phyloP scores from a whole-genome alignment of 169 alveolate genomes.

The Plasmodium relictum region DNA sequence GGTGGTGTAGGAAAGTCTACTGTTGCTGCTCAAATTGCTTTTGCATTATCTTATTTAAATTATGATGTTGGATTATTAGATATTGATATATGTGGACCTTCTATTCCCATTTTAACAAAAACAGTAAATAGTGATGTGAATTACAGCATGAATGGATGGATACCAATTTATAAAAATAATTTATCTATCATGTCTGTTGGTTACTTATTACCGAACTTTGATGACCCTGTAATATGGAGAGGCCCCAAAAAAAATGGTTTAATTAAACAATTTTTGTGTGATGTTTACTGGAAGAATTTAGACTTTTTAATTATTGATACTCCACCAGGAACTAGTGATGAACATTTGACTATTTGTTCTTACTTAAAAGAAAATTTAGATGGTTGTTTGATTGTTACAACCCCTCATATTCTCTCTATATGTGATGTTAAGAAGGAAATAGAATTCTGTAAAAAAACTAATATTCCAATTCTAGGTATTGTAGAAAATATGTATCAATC shows the following conservation, averaged over 20 bases:
- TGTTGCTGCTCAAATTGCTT: constrained; percentile 95
- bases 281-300: constrained; percentile 97
- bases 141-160: constrained; percentile 96
- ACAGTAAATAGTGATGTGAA: constrained; percentile 94
- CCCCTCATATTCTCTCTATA: constrained; percentile 83
- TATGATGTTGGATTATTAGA: constrained; percentile 96
- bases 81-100: constrained; percentile 99
- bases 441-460: constrained; percentile 89
- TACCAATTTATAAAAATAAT: constrained; percentile 96
- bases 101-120: constrained; percentile 97
- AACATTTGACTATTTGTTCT: constrained; percentile 95
- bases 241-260: constrained; percentile 98
- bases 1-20: constrained; percentile 99
- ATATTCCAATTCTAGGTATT: constrained; percentile 94
- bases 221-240: constrained; percentile 98
- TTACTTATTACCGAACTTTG: constrained; percentile 93
- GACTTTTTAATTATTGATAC: constrained; percentile 97
- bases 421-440: constrained; percentile 82
- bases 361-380: constrained; percentile 91
- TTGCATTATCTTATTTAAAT: constrained; percentile 85
- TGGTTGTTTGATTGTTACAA: constrained; percentile 93
- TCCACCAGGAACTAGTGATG: constrained; percentile 99
- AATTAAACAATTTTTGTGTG: constrained; percentile 97
- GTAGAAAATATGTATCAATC: constrained; percentile 97
- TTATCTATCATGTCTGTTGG: constrained; percentile 98